These are phyloP conservation scores for Eucalyptus shirleyi DNA, from an alignment of 345 rosid genomes.

Conservation along the genomic window DNA sequence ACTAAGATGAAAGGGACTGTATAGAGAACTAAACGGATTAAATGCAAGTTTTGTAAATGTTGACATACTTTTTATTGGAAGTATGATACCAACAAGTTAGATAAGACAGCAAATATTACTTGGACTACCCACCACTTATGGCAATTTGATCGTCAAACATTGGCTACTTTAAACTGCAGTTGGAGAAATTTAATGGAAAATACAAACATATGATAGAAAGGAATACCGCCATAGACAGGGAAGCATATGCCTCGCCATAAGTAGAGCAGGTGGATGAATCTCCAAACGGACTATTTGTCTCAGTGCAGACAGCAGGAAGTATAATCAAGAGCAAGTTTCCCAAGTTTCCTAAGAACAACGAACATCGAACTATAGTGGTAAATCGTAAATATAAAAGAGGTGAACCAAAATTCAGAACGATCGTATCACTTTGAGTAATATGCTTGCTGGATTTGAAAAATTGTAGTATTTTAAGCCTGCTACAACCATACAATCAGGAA, in stretches of 20 bases:
- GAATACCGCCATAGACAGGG: constrained; percentile 9
- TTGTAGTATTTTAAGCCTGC: not conserved
- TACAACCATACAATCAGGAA: not conserved
- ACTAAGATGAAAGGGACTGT: not conserved
- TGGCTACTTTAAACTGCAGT: not conserved
- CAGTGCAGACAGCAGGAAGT: constrained; percentile 5
- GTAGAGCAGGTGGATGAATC: constrained; percentile 1
- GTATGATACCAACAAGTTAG: not conserved
- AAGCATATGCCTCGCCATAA: constrained; percentile 6
- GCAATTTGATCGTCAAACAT: not conserved
- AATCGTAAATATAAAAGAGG: not conserved
- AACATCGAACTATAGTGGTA: not conserved
- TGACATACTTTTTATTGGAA: not conserved
- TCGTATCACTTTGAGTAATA: not conserved
- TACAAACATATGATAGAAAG: not conserved
- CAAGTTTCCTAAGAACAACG: not conserved
- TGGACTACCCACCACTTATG: not conserved
- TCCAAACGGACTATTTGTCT: constrained; percentile 6
- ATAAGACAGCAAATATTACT: not conserved
- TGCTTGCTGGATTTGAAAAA: not conserved
- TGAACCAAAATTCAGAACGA: not conserved
- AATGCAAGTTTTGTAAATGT: not conserved
- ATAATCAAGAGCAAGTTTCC: constrained; percentile 6
- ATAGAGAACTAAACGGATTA: not conserved
- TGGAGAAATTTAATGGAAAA: not conserved